Conservation (phyloP, 768 basidiomycete species). For the Xerocomellus chrysenteron region DNA sequence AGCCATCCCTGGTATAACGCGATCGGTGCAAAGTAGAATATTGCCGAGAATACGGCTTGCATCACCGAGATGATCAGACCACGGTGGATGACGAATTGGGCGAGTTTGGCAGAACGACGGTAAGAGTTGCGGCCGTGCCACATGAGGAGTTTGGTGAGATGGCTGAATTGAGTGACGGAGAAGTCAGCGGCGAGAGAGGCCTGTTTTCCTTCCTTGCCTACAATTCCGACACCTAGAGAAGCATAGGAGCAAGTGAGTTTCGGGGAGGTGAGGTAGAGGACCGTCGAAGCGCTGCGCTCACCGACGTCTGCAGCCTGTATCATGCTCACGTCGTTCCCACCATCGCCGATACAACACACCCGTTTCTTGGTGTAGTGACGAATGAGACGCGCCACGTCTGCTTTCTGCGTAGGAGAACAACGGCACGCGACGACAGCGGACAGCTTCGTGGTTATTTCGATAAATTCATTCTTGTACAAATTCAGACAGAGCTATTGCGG, state of each 20-base stretch:
- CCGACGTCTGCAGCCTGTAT: conserved; percentile 99
- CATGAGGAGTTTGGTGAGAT: conserved; percentile 91
- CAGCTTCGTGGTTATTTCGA: conserved; percentile 93
- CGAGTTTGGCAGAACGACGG: conserved; percentile 94
- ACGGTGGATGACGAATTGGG: conserved; percentile 98
- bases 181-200: conserved; percentile 99
- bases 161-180: conserved; percentile 95
- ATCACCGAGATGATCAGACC: conserved; percentile 97
- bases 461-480: conserved; percentile 90
- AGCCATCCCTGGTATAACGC: conserved; percentile 98
- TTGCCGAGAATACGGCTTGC: conserved; percentile 94
- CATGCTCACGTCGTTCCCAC: conserved; percentile 99
- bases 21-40: conserved; percentile 94
- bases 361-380: conserved; percentile 88
- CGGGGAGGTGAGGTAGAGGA: neutral
- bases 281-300: conserved; percentile 40
- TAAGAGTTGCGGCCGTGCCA: conserved; percentile 99
- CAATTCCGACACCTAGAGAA: conserved; percentile 84
- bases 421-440: conserved; percentile 97
- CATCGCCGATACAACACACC: conserved; percentile 98
- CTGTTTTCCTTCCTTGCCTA: conserved; percentile 98
- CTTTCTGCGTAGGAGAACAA: conserved; percentile 98
- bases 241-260: neutral
- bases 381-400: conserved; percentile 93
- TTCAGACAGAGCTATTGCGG: conserved; percentile 76